Percentiles rank a stretch among this genome's conserved stretches.
Conservation (phyloP, 805 yeast species). For the Jamesozyma jinghongensis region DNA sequence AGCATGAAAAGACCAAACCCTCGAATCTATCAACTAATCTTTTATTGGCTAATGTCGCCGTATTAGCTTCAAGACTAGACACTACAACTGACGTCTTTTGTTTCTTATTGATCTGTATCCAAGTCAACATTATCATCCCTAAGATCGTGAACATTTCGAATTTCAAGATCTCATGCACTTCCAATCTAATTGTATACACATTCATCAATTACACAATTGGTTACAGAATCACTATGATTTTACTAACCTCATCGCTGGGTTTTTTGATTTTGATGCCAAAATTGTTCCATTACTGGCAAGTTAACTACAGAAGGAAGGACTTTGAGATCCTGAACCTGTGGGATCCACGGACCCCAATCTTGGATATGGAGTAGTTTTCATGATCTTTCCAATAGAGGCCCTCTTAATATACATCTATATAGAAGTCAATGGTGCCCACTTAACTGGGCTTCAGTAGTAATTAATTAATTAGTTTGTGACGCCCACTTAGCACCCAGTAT, state of each 20-base stretch:
- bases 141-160: slow-evolving; percentile 13
- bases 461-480: no score
- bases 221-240: slow-evolving; percentile 14
- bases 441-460: no score
- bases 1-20: slow-evolving; percentile 5
- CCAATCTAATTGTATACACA: slow-evolving; percentile 19
- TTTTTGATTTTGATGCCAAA: slow-evolving; percentile 20
- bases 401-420: no score
- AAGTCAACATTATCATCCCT: slow-evolving; percentile 27
- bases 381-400: no score
- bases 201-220: slow-evolving; percentile 19
- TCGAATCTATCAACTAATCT: slow-evolving; percentile 68
- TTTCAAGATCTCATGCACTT: slow-evolving; percentile 9
- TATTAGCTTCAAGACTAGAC: slow-evolving; percentile 76
- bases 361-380: slow-evolving; percentile 4
- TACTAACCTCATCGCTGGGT: slow-evolving; percentile 12
- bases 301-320: slow-evolving; percentile 15
- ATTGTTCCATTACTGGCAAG: slow-evolving; percentile 28
- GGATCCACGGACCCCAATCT: slow-evolving; percentile 16
- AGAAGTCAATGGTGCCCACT: no score
- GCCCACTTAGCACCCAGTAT: no score
- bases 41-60: slow-evolving; percentile 77
- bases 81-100: slow-evolving; percentile 73
- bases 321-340: slow-evolving; percentile 13
- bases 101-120: slow-evolving; percentile 49